Conservation (phyloP, 2,329 filamentous ascomycete species). For the Alternaria angustiovoidea region DNA sequence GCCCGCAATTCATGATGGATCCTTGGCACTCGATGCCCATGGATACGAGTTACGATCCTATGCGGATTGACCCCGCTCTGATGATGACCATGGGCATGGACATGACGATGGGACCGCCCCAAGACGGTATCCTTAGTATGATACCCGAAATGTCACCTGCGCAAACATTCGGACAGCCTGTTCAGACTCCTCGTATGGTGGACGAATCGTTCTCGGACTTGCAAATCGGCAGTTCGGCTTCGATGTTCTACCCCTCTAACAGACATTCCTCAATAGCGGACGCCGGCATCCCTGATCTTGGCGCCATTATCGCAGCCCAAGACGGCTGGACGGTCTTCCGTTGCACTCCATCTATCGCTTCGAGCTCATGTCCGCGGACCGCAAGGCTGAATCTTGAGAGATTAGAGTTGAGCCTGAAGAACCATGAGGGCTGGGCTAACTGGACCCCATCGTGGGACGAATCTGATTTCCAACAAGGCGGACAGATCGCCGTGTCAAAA, state of each 20-base stretch:
- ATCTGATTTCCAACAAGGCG: conserved; percentile 56
- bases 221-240: conserved; percentile 54
- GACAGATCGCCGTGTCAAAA: conserved; percentile 58
- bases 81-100: conserved; percentile 57
- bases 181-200: conserved; percentile 58
- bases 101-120: conserved; percentile 50
- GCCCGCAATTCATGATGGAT: conserved; percentile 59
- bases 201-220: conserved; percentile 58
- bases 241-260: conserved; percentile 51
- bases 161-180: conserved; percentile 47
- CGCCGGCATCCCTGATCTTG: conserved; percentile 52
- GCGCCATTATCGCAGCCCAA: conserved; percentile 59
- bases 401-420: conserved; percentile 60
- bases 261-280: conserved; percentile 53
- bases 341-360: conserved; percentile 59
- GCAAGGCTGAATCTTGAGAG: conserved; percentile 61
- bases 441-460: conserved; percentile 62
- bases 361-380: conserved; percentile 60
- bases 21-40: conserved; percentile 58
- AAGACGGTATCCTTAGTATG: conserved; percentile 55
- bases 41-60: conserved; percentile 54
- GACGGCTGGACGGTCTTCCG: conserved; percentile 63
- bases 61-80: conserved; percentile 57
- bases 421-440: conserved; percentile 61
- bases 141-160: conserved; percentile 54